phyloP scores from a whole-genome alignment of 176 grass and related monocot species.

The Pharus latifolius region DNA sequence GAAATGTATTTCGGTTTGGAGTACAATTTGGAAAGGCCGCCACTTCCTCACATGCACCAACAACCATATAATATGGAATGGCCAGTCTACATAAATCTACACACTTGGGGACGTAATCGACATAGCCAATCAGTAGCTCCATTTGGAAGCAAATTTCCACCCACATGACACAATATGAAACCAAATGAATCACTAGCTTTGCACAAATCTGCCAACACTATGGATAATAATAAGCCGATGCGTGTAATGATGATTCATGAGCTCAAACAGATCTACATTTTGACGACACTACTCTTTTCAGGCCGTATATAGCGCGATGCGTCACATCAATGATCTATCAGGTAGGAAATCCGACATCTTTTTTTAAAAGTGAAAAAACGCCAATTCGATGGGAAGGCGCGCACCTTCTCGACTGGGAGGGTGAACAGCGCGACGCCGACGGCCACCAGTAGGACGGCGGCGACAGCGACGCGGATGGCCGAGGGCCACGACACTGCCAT shows the following conservation, averaged over 20 bases:
- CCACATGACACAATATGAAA: background rate
- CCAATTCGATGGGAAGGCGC: background rate
- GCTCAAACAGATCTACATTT: background rate
- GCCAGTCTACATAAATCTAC: background rate
- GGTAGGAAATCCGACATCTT: background rate
- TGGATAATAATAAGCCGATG: background rate
- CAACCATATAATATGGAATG: background rate
- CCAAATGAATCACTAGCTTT: background rate
- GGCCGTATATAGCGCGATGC: too few relatives aligned
- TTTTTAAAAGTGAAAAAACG: background rate
- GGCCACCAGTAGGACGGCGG: slow-evolving; percentile 45
- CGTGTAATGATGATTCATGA: background rate
- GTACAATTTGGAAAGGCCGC: background rate
- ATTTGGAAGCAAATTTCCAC: background rate
- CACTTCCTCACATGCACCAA: background rate
- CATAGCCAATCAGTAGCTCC: background rate
- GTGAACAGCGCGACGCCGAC: slow-evolving; percentile 64
- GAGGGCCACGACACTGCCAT: slow-evolving; percentile 74
- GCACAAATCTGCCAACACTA: background rate
- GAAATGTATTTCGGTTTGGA: background rate
- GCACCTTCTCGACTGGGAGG: slow-evolving; percentile 87
- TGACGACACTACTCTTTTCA: background rate
- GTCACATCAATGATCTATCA: background rate
- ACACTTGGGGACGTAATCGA: background rate
- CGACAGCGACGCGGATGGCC: slow-evolving; percentile 49